These are phyloP conservation scores for Sugiyamaella floridensis DNA, from an alignment of 805 yeast genomes.

Conservation along the genomic window DNA sequence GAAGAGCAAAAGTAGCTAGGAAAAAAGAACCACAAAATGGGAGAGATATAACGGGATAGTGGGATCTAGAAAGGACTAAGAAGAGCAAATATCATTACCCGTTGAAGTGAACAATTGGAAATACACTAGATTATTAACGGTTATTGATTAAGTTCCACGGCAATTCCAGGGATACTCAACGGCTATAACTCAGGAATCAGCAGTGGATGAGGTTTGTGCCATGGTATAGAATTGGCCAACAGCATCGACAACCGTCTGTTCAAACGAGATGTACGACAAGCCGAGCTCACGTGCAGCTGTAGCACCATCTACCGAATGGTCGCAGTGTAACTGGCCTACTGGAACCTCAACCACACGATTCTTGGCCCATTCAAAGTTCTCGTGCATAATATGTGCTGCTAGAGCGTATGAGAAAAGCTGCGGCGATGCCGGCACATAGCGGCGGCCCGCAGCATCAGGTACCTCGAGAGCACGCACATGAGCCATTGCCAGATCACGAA, in stretches of 20 bases:
- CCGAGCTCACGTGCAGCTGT: constrained; percentile 18
- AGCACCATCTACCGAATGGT: constrained; percentile 17
- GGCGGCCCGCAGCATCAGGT: constrained; percentile 19
- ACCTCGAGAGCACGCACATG: constrained; percentile 14
- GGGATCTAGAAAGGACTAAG: too few species aligned
- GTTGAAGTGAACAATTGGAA: too few species aligned
- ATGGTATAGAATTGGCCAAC: constrained; percentile 7
- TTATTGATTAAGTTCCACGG: too few species aligned
- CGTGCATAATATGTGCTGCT: constrained; percentile 18
- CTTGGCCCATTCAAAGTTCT: constrained; percentile 15
- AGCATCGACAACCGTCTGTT: constrained; percentile 18
- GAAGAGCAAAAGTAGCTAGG: too few species aligned
- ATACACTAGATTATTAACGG: too few species aligned
- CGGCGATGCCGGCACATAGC: constrained; percentile 23
- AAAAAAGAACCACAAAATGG: too few species aligned
- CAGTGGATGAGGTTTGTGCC: neutral
- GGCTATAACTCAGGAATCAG: too few species aligned
- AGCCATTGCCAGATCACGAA: constrained; percentile 42
- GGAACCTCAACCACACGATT: neutral
- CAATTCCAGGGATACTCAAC: too few species aligned
- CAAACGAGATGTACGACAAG: constrained; percentile 20
- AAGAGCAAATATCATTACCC: too few species aligned
- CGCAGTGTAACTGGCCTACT: constrained; percentile 8
- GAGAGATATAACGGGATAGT: too few species aligned
- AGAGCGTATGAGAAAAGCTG: constrained; percentile 15